Base-by-base conservation (phyloP, 768 basidiomycete species). In the Naganishia friedmannii region DNA sequence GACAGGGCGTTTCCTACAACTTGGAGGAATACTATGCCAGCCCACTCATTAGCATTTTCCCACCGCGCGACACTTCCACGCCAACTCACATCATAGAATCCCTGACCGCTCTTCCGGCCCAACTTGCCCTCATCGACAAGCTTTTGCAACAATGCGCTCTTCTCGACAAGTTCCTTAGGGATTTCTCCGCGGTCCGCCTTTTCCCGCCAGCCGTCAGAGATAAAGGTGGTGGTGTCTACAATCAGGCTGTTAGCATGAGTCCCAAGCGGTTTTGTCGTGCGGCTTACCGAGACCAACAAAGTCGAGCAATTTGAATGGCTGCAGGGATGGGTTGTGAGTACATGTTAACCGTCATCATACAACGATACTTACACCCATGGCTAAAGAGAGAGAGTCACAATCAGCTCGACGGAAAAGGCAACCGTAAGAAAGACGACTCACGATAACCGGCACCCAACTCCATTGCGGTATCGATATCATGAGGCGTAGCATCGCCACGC, bases 391-490 rank as follows among this genome's bases (percentile, higher is more conserved):
- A 23, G 10, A n/a, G 4, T 37, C 34, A 54, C 48, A 48, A 45
- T 48, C 26, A 45, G 48, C 28, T 46, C 48, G 23, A 9, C 56
- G 31, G 29, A n/a, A 37, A 26, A 57, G 19, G 21, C 26, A 51
- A 42, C 42, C 17, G 45, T 3, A 37, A 28, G 29, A 70, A 65
- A 70, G 60, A 69, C 70, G 21, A 77, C 77, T 80, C 67, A 80
- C 77, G 79, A 74, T 79, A 78, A 19, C 83, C 83, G 0, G 83
- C 83, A 0, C 83, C 83, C 1, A 83, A 76, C 73, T 83, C 82
- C 83, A 84, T 83, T 17, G 83, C 83, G n/a, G 75, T 76, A 72
- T 84, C 83, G 55, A 83, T 76, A 73, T 84, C 83, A 60, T 80
- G 76, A 0, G 81, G 75, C 1, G 82, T 76, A 0, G 83, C 83